These are phyloP conservation scores for Fraxinus floribunda DNA, from an alignment of 305 asterid species.

Conservation along the genomic window DNA sequence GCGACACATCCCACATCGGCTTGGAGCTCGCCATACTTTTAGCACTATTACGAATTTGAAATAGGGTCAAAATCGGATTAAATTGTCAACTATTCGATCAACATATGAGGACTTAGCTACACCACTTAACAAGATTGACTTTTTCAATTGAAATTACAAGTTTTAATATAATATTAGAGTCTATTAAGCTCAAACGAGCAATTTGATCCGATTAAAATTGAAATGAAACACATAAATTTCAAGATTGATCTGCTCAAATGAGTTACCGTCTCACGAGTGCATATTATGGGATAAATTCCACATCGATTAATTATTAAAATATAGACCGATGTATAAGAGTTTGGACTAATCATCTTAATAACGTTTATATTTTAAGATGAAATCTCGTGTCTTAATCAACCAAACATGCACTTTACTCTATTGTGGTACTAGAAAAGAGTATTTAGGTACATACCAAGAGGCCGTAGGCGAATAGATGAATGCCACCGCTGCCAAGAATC, in stretches of 20 bases:
- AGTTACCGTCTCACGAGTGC: neutral
- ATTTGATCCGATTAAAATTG: neutral
- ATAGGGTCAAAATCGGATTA: neutral
- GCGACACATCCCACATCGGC: neutral
- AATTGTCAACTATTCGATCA: neutral
- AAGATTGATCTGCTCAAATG: neutral
- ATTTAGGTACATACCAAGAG: slow-evolving; percentile 43
- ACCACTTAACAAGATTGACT: too few species aligned
- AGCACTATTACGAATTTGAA: neutral
- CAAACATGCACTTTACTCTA: neutral
- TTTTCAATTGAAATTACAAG: neutral
- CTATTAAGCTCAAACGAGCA: neutral
- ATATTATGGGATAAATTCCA: neutral
- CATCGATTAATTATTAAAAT: too few species aligned
- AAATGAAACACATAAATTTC: neutral
- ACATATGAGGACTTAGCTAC: neutral
- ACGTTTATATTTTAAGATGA: too few species aligned
- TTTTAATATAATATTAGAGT: neutral
- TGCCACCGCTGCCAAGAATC: slow-evolving; percentile 64
- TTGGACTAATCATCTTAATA: too few species aligned
- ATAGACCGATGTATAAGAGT: too few species aligned
- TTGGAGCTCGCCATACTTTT: neutral
- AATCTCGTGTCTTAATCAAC: neutral
- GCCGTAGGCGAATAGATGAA: slow-evolving; percentile 73
- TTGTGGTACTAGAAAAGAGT: neutral